These are phyloP conservation scores for Amorphotheca resinae DNA, from an alignment of 495 filamentous ascomycete genomes.

Conservation along the genomic window DNA sequence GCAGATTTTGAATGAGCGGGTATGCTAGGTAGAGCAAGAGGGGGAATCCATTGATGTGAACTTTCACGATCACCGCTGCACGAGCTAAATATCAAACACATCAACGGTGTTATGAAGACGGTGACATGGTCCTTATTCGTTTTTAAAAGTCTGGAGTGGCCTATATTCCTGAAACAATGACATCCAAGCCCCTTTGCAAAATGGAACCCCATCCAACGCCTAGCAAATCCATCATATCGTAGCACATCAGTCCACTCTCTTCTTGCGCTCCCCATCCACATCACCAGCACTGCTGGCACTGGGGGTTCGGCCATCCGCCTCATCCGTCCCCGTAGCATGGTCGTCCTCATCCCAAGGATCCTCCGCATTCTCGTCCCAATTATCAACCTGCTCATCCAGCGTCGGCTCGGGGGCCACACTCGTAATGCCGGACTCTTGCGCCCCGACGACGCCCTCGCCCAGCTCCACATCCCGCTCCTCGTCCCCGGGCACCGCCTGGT, in stretches of 20 bases:
- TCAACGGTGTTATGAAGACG: too few relatives aligned
- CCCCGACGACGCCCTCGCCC: slow-evolving; percentile 35
- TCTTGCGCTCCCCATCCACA: slow-evolving; percentile 15
- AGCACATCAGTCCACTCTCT: slow-evolving; percentile 18
- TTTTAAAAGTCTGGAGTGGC: too few relatives aligned
- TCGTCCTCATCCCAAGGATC: slow-evolving; percentile 65
- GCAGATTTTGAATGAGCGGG: too few relatives aligned
- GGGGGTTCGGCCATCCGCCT: slow-evolving; percentile 17
- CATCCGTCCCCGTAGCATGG: slow-evolving; percentile 11
- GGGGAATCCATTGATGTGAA: too few relatives aligned
- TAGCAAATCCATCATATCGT: slow-evolving; percentile 15
- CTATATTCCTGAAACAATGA: too few relatives aligned
- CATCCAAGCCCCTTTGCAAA: too few relatives aligned
- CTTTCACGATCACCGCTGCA: too few relatives aligned
- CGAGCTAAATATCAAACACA: too few relatives aligned
- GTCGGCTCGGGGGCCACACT: slow-evolving; percentile 21
- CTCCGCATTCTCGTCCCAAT: slow-evolving; percentile 71
- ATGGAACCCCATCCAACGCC: too few relatives aligned
- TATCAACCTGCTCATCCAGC: slow-evolving; percentile 64
- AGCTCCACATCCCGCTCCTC: slow-evolving; percentile 40
- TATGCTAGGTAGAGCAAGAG: too few relatives aligned
- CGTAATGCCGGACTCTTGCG: slow-evolving; percentile 39
- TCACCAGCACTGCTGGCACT: slow-evolving; percentile 21
- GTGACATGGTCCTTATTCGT: too few relatives aligned
- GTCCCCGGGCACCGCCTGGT: slow-evolving; percentile 44